Evolutionary conservation across 306 rosid species (phyloP).

Genomic region (Hippophae rhamnoides): DNA sequence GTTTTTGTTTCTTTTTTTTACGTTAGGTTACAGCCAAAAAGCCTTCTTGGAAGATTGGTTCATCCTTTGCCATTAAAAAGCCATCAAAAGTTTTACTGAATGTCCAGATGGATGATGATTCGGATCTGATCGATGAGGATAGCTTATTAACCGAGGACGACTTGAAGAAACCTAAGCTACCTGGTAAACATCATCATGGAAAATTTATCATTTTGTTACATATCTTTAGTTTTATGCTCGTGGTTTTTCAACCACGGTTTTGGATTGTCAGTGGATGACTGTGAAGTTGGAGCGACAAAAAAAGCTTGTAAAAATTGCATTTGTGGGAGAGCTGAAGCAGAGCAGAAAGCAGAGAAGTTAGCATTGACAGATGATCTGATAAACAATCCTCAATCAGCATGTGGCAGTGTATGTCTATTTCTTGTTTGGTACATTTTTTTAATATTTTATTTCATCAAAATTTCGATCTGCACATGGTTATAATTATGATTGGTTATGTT

Average conservation of each 20-base stretch:
- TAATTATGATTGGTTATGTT: background rate
- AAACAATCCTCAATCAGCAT: slow-evolving; percentile 76
- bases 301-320: slow-evolving; percentile 92
- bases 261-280: slow-evolving; percentile 52
- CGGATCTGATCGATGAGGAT: slow-evolving; percentile 87
- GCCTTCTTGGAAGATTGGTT: slow-evolving; percentile 77
- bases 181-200: slow-evolving; percentile 27
- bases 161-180: slow-evolving; percentile 57
- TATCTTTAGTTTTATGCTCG: background rate
- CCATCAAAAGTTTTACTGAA: slow-evolving; percentile 40
- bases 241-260: background rate
- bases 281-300: slow-evolving; percentile 75
- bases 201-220: background rate
- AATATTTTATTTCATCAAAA: background rate
- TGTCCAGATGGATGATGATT: slow-evolving; percentile 62
- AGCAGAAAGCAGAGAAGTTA: slow-evolving; percentile 69
- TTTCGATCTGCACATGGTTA: background rate
- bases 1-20: slow-evolving; percentile 7
- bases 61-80: slow-evolving; percentile 59
- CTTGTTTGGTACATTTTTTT: slow-evolving; percentile 10
- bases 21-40: slow-evolving; percentile 56
- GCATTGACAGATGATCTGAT: slow-evolving; percentile 61
- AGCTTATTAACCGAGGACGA: slow-evolving; percentile 84
- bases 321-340: slow-evolving; percentile 92
- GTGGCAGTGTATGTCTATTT: slow-evolving; percentile 64